phyloP scores from a whole-genome alignment of 116 monocot species.

The Cymodocea nodosa region DNA sequence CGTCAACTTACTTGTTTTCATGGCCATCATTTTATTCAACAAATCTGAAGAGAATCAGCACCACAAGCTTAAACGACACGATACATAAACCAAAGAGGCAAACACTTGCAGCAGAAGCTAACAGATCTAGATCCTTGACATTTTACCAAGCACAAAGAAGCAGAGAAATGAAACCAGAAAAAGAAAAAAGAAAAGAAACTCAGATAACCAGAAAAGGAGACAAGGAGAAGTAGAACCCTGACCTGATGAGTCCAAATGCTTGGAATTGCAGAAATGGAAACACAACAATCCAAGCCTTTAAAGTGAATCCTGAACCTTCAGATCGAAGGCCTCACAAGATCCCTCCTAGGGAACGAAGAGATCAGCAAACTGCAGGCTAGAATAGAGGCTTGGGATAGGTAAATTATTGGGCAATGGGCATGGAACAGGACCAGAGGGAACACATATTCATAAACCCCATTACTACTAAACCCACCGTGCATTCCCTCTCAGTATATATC shows the following conservation, averaged over 20 bases:
- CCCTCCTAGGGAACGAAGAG: conserved; percentile 5
- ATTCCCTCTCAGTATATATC: background rate
- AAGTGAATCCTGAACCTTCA: background rate
- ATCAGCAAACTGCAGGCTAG: background rate
- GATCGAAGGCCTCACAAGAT: background rate
- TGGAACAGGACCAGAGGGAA: background rate
- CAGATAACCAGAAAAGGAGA: background rate
- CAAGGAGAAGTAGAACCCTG: background rate
- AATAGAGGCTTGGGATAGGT: background rate
- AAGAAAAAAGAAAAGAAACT: background rate
- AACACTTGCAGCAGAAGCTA: background rate
- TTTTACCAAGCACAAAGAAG: conserved; percentile 4
- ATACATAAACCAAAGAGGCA: too few relatives aligned
- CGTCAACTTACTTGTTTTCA: background rate
- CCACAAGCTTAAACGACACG: too few relatives aligned
- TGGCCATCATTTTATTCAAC: background rate
- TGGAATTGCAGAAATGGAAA: too few relatives aligned
- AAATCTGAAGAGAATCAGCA: too few relatives aligned
- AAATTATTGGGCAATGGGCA: background rate
- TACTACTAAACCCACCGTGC: background rate
- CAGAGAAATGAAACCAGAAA: too few relatives aligned
- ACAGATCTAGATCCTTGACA: background rate
- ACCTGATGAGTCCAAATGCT: background rate
- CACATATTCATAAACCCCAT: too few relatives aligned
- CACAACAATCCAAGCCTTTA: background rate